Conservation (phyloP, 306 rosid species). For the Parietaria judaica region DNA sequence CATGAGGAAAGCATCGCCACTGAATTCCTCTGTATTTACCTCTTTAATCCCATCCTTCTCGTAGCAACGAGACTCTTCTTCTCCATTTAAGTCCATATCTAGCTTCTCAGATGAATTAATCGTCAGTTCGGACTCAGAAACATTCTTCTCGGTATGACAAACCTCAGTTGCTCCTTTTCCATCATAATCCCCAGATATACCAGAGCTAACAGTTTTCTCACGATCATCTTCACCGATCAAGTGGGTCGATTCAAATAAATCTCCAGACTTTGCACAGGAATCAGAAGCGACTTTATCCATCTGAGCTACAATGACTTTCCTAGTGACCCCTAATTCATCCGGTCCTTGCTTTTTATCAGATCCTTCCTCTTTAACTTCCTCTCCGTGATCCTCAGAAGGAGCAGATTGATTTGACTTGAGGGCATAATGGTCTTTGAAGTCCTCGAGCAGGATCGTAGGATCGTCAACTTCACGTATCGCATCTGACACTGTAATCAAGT, state of each 20-base stretch:
- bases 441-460: constrained; percentile 30
- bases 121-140: background rate
- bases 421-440: constrained; percentile 27
- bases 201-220: constrained; percentile 24
- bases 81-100: constrained; percentile 2
- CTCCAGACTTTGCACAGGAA: constrained; percentile 14
- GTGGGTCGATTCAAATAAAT: background rate
- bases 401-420: constrained; percentile 22
- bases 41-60: constrained; percentile 20
- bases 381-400: constrained; percentile 24
- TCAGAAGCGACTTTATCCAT: constrained; percentile 17
- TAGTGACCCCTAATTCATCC: constrained; percentile 26
- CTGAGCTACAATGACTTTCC: constrained; percentile 23
- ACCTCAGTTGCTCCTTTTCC: constrained; percentile 26
- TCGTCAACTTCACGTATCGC: constrained; percentile 25
- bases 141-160: background rate
- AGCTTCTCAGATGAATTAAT: background rate
- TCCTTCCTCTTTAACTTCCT: constrained; percentile 27
- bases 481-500: constrained; percentile 28
- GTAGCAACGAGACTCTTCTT: constrained; percentile 6
- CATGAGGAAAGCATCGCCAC: constrained; percentile 3
- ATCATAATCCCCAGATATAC: constrained; percentile 18
- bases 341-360: constrained; percentile 22
- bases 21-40: constrained; percentile 7
- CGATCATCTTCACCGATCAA: background rate